A percentile compares a stretch with the other conserved stretches of the same genome.
These are phyloP conservation scores for Mycena floridula DNA, from an alignment of 768 basidiomycete genomes.

Conservation along the genomic window DNA sequence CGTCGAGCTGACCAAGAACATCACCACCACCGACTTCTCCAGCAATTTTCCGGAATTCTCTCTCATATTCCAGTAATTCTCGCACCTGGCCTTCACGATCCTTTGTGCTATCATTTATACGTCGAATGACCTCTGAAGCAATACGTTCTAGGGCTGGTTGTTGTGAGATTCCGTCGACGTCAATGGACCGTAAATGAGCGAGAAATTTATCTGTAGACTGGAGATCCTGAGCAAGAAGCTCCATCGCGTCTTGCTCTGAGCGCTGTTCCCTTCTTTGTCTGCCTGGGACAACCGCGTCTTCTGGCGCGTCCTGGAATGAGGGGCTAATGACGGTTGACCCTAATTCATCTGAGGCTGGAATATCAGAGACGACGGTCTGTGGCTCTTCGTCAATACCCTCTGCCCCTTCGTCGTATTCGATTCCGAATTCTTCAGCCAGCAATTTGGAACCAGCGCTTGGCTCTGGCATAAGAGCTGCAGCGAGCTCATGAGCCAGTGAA, in stretches of 20 bases:
- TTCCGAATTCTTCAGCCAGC: constrained; percentile 83
- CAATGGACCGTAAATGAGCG: constrained; percentile 61
- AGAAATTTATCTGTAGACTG: constrained; percentile 77
- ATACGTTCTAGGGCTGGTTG: constrained; percentile 56
- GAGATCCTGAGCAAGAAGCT: constrained; percentile 65
- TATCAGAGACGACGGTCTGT: constrained; percentile 10
- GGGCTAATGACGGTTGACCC: constrained; percentile 26
- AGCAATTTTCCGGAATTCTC: constrained; percentile 72
- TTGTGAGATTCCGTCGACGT: constrained; percentile 38
- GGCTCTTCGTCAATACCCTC: constrained; percentile 66
- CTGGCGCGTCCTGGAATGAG: constrained; percentile 22
- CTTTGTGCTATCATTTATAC: constrained; percentile 66
- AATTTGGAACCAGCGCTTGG: constrained; percentile 71
- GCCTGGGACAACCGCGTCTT: constrained; percentile 20
- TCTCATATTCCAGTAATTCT: constrained; percentile 69
- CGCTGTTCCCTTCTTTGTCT: constrained; percentile 17
- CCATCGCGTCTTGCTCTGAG: constrained; percentile 59
- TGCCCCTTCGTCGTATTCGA: constrained; percentile 84
- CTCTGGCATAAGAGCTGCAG: constrained; percentile 83
- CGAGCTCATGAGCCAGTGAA: constrained; percentile 83
- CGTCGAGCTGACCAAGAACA: constrained; percentile 62
- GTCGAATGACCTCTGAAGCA: constrained; percentile 71
- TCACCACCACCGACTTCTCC: constrained; percentile 76
- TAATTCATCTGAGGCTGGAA: constrained; percentile 24
- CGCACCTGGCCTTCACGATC: constrained; percentile 81